These are phyloP conservation scores for Neofusicoccum kwambonambiense DNA, from an alignment of 2,329 filamentous ascomycete species.

Conservation along the genomic window DNA sequence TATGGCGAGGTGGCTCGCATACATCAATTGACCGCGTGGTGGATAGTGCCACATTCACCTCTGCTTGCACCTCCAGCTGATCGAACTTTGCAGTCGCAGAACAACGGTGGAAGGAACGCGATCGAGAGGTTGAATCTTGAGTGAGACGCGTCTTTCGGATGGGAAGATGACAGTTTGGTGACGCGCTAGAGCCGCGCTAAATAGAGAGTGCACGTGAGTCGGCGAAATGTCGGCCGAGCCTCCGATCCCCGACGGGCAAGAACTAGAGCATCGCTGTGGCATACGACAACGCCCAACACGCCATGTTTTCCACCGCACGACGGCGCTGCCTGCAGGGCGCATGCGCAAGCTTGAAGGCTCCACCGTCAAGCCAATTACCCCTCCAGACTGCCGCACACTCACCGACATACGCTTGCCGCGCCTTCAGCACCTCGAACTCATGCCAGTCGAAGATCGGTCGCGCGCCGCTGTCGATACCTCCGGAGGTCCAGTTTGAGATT, in stretches of 20 bases:
- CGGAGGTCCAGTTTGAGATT: conserved; percentile 65
- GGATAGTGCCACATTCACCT: neutral
- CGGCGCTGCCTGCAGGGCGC: conserved; percentile 56
- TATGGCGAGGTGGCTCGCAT: neutral
- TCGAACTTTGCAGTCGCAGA: neutral
- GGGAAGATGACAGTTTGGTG: neutral
- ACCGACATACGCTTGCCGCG: conserved; percentile 48
- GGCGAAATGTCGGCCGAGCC: neutral
- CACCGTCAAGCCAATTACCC: conserved; percentile 41
- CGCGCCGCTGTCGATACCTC: conserved; percentile 50
- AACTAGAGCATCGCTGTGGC: neutral
- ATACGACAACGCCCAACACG: conserved; percentile 23
- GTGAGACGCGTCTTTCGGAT: neutral
- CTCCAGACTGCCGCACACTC: conserved; percentile 71
- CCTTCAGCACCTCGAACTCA: conserved; percentile 70
- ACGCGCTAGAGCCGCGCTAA: neutral
- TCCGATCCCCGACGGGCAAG: neutral
- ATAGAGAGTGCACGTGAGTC: neutral
- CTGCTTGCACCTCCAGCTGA: neutral
- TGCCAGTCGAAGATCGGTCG: conserved; percentile 80
- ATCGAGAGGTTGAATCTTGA: neutral
- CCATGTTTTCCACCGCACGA: conserved; percentile 66
- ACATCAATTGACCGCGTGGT: neutral
- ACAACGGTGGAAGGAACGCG: neutral
- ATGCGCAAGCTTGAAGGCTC: conserved; percentile 39